These are phyloP conservation scores for Chlorokybus atmophyticus DNA, from an alignment of 139 green algal species.

Conservation along the genomic window DNA sequence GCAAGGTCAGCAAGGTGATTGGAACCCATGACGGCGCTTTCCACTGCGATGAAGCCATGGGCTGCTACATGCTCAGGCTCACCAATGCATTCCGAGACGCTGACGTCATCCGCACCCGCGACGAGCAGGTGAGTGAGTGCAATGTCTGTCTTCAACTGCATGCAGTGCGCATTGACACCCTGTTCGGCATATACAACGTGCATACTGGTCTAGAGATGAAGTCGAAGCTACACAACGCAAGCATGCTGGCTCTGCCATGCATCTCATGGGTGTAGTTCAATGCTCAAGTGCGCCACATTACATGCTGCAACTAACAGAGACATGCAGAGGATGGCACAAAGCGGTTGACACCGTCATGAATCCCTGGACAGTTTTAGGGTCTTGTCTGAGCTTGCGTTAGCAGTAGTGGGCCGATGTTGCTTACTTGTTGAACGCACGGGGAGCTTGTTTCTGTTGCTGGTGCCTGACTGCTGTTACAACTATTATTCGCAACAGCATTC, in stretches of 20 bases:
- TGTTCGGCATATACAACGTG: too few species aligned
- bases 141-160: neutral
- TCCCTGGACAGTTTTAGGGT: too few species aligned
- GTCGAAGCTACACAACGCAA: neutral
- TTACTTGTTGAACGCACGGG: too few species aligned
- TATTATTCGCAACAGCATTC: neutral
- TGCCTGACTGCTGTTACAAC: neutral
- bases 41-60: constrained; percentile 94
- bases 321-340: too few species aligned
- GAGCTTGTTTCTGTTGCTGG: too few species aligned
- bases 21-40: constrained; percentile 76
- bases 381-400: too few species aligned
- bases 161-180: neutral
- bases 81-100: constrained; percentile 27
- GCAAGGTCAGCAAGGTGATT: too few species aligned
- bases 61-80: constrained; percentile 57
- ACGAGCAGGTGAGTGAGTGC: constrained; percentile 31
- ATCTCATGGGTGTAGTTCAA: too few species aligned
- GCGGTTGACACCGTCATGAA: too few species aligned
- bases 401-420: too few species aligned
- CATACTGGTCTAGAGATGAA: neutral
- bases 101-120: constrained; percentile 50
- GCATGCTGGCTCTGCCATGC: neutral
- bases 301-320: neutral
- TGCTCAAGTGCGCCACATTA: neutral